Evolutionary conservation across 371 early-diverging fungal genomes (phyloP), one percentile per base, ranked within the genome.

Genomic region (Apophysomyces trapeziformis): DNA sequence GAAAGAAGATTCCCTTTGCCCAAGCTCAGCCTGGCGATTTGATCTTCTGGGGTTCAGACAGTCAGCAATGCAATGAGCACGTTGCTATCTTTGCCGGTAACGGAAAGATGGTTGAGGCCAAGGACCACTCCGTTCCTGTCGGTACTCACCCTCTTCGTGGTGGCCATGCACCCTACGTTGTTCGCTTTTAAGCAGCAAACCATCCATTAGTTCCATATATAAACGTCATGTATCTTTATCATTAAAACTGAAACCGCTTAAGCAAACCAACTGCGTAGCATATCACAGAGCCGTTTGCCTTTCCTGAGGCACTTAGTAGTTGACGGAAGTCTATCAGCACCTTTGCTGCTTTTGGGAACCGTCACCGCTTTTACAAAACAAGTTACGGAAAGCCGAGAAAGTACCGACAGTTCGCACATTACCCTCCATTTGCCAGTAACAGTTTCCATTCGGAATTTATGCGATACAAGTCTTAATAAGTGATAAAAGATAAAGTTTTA

Each of bases 21-120:
- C 21, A 60, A 4, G 64, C 60, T 16, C 67, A 66, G 16, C 58
- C 73, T 8, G 69, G 73, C 21, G 73, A 72, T 45, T 62, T 72
- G 7, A 64, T 68, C 21, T 72, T 72, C 68, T 72, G 54, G 46
- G 72, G 72, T 32, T 38, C 68, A 4, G 60, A 45, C 45, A 36
- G 41, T 13, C 18, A 14, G 14, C 41, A 39, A 9, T 64, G 57
- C 57, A 64, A 57, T 18, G n/a, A 56, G 14, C 69, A 72, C 45
- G 73, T 72, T 59, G 66, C 68, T 61, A 64, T 72, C 59, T 72
- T 60, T 56, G 57, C 60, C 37, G 65, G 65, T 16, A 43, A 43
- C 39, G 47, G 46, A 5, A 16, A 45, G 38, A 72, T 72, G 69
- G 67, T 72, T 41, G 73, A 72, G 41, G 73, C 73, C 7, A 41